Conservation (phyloP, 1,139 yeast genomes). For the Diutina mesorugosa region DNA sequence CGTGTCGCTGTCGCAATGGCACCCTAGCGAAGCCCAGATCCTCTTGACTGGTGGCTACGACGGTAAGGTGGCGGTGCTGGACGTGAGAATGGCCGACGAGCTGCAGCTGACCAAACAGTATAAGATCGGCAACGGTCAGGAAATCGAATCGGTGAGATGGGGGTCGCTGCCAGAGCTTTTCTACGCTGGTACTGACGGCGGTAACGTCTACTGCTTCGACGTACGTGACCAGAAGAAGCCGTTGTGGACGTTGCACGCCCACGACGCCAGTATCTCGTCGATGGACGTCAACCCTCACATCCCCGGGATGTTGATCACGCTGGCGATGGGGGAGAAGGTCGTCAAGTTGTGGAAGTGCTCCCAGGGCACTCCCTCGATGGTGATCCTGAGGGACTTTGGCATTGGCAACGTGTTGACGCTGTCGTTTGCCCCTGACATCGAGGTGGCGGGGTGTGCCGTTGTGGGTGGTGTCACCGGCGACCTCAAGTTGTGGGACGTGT, state of each 20-base stretch:
- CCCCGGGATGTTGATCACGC: constrained; percentile 70
- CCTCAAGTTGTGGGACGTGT: constrained; percentile 86
- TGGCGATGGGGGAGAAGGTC: constrained; percentile 83
- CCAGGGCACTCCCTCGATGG: constrained; percentile 68
- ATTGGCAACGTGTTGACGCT: constrained; percentile 85
- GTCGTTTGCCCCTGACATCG: constrained; percentile 78
- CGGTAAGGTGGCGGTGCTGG: constrained; percentile 63
- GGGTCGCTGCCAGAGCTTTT: constrained; percentile 48
- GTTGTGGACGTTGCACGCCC: constrained; percentile 94
- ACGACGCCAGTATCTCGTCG: constrained; percentile 84
- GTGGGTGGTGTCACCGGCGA: constrained; percentile 84
- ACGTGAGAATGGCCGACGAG: constrained; percentile 69
- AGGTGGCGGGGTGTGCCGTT: constrained; percentile 71
- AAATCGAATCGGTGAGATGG: constrained; percentile 78
- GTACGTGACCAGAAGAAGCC: constrained; percentile 60
- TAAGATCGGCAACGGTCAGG: constrained; percentile 55
- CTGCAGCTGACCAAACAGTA: constrained; percentile 46
- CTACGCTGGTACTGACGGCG: constrained; percentile 86
- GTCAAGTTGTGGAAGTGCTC: constrained; percentile 74
- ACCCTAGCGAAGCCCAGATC: constrained; percentile 60
- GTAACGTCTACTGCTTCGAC: constrained; percentile 83
- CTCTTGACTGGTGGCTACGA: constrained; percentile 91
- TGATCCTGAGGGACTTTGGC: constrained; percentile 83
- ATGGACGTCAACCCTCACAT: constrained; percentile 56
- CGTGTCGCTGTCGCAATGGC: constrained; percentile 86